Conservation (phyloP, 2,329 filamentous ascomycete species). For the Alternaria brassicae region DNA sequence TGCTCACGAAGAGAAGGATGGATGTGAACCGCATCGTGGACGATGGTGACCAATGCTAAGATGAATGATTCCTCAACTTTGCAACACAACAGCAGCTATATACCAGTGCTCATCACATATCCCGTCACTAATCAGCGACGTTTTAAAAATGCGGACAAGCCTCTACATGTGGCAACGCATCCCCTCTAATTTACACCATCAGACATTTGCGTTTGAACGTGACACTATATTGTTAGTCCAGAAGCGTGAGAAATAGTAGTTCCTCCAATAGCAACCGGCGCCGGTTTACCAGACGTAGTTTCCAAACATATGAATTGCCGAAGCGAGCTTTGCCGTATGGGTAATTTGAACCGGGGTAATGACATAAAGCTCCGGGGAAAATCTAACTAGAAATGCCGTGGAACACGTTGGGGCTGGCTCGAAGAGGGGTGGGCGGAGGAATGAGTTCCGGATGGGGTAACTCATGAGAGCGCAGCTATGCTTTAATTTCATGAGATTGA, state of each 20-base stretch:
- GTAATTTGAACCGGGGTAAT: conserved; percentile 1
- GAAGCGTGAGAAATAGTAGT: conserved; percentile 1
- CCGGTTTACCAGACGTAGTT: conserved; percentile 6
- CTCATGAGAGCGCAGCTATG: background rate
- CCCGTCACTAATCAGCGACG: background rate
- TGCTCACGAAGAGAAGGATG: conserved; percentile 28
- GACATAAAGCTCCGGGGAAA: conserved; percentile 2
- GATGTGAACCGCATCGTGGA: conserved; percentile 39
- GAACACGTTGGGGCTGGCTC: background rate
- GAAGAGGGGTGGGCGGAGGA: background rate
- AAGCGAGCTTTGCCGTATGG: conserved; percentile 3
- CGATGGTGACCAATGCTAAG: background rate
- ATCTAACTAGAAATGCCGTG: background rate
- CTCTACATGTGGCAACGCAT: conserved; percentile 4
- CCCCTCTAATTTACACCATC: background rate
- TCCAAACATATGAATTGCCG: conserved; percentile 13
- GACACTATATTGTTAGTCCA: background rate
- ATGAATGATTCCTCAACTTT: background rate
- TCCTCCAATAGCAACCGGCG: conserved; percentile 12
- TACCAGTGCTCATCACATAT: background rate
- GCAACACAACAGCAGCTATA: background rate
- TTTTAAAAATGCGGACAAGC: background rate
- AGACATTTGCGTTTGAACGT: background rate
- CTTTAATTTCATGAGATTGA: background rate
- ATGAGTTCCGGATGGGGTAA: background rate